Evolutionary conservation across 148 eudicot genomes (phyloP).

Genomic region (Vaccinium corymbosum): DNA sequence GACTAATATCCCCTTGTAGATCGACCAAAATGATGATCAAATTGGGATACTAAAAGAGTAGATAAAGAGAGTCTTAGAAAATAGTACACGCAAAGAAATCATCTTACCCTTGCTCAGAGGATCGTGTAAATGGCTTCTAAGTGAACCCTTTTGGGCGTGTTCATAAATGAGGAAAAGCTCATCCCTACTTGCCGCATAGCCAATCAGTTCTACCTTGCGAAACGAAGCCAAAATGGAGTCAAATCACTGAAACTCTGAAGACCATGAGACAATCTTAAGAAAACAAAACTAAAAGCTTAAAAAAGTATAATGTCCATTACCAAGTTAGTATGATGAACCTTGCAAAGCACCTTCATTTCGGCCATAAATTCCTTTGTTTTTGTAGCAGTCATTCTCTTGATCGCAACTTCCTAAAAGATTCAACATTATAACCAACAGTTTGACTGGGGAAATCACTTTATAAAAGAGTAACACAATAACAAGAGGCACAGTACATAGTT

Average conservation of each 20-base stretch:
- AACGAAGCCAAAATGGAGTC: constrained; percentile 23
- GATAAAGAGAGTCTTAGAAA: background rate
- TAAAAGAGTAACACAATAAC: background rate
- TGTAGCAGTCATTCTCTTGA: constrained; percentile 92
- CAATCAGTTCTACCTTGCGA: constrained; percentile 91
- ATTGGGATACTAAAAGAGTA: background rate
- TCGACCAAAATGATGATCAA: background rate
- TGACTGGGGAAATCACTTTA: background rate
- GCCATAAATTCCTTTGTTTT: constrained; percentile 85
- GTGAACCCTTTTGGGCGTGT: constrained; percentile 90
- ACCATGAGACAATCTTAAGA: background rate
- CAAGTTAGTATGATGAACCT: constrained; percentile 95
- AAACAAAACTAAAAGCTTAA: background rate
- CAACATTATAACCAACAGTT: background rate
- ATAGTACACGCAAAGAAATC: background rate
- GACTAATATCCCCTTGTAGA: background rate
- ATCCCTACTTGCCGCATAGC: constrained; percentile 75
- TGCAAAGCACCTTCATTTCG: constrained; percentile 95
- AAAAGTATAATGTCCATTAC: constrained; percentile 32
- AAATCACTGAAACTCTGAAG: constrained; percentile 3
- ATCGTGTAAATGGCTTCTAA: constrained; percentile 82
- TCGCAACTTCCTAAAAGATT: constrained; percentile 74
- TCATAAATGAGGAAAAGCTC: constrained; percentile 91
- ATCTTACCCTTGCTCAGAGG: constrained; percentile 77
- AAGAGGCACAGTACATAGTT: constrained; percentile 4